Base-by-base conservation (phyloP, 208 protist genomes). In the Wallacemonas collosoma region DNA sequence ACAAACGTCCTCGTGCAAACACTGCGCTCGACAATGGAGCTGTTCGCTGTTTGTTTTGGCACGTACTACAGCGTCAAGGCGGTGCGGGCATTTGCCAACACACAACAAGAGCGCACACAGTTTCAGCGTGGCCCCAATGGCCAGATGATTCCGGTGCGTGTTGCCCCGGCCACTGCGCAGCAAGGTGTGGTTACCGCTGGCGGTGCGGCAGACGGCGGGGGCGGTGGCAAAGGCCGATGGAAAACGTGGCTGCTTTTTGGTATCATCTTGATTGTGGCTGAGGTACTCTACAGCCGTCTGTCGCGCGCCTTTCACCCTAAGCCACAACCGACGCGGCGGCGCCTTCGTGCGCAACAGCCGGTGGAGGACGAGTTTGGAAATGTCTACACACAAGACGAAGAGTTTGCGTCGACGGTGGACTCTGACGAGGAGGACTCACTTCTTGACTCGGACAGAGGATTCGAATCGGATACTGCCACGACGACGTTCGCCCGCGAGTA, bases 41-140 rank as follows among this genome's bases (percentile, higher is more conserved):
- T 95, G 56, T 90, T 92, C 55, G 81, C 86, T 17, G 87, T 95
- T 71, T 89, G 87, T 66, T 93, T 95, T 75, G 90, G 90, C 43
- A 93, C 90, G 12, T 95, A 92, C 77, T 95, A 95, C 77, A 95
- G 90, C 77, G 87, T 95, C 64, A 93, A 90, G 71, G 87, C 87
- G 2, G 77, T 95, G 36, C 81, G 86, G 50, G 80, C 83, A 14
- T 85, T 95, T 54, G 79, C 87, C 2, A 87, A 76, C 65, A 72
- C 56, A 61, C 87, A 90, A 55, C 51, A 75, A 55, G 72, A 83
- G 45, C 45, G 50, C 35, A 79, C 75, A 70, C 71, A 68, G 60
- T 75, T 47, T 36, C 57, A 68, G 54, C 73, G 78, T 36, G 73
- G 73, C 36, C 68, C 73, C 17, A 73, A 57, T 14, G 78, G 78